Evolutionary conservation across 2,329 filamentous ascomycete species (phyloP).

Genomic region (Cladophialophora exuberans): DNA sequence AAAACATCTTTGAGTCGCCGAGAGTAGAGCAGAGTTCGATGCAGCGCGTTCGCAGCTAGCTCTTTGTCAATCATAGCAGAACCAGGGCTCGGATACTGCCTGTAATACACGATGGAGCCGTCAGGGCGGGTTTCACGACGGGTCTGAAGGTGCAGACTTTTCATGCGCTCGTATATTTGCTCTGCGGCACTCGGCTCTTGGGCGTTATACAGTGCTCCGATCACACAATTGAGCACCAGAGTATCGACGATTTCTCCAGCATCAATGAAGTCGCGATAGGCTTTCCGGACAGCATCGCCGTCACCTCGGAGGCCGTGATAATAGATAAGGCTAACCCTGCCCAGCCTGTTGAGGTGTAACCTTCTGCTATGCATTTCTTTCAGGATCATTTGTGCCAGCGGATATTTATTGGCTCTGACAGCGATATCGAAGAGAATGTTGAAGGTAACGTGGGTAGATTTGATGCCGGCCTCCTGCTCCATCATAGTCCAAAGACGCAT

Average conservation of each 20-base stretch:
- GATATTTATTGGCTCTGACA: conserved; percentile 80
- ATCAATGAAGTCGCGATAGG: conserved; percentile 82
- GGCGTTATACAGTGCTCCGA: conserved; percentile 74
- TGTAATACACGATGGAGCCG: conserved; percentile 28
- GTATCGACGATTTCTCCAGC: conserved; percentile 88
- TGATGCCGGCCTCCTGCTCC: conserved; percentile 71
- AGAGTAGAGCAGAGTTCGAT: conserved; percentile 52
- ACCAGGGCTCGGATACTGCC: conserved; percentile 40
- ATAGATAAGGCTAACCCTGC: conserved; percentile 80
- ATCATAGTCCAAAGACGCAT: conserved; percentile 86
- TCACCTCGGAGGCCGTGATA: conserved; percentile 78
- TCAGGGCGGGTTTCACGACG: conserved; percentile 42
- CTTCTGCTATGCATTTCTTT: conserved; percentile 75
- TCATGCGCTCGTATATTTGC: conserved; percentile 84
- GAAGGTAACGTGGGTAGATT: conserved; percentile 78
- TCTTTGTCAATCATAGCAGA: conserved; percentile 43
- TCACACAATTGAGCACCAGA: conserved; percentile 81
- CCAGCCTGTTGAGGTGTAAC: conserved; percentile 73
- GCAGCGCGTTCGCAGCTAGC: conserved; percentile 47
- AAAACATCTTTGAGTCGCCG: conserved; percentile 51
- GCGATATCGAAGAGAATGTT: conserved; percentile 91
- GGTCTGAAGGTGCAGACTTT: conserved; percentile 54
- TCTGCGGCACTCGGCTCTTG: conserved; percentile 78
- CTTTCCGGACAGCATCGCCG: conserved; percentile 71
- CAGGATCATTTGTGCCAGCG: conserved; percentile 81